Base-by-base conservation (phyloP, 148 eudicot species). In the Rhododendron kiyosumense region DNA sequence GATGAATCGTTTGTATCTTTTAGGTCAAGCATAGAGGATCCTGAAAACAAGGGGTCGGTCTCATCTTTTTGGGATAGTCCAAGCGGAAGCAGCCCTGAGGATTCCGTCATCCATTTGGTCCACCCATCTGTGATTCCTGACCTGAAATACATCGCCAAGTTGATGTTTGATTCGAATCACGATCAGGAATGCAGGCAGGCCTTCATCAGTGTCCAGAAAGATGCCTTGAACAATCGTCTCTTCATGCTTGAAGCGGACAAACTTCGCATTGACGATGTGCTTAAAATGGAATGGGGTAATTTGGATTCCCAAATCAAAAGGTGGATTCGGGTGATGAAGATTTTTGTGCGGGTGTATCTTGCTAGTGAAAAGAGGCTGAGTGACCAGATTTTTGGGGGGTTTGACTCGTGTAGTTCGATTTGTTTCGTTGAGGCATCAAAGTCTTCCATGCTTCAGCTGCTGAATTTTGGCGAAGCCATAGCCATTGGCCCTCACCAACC, bases 401-500 rank as follows among this genome's bases (percentile, higher is more conserved):
- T 90, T 36, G 93, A 91, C 30, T 87, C 94, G 0, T 83, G 88
- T 75, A 87, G 92, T 82, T 89, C 94, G 0, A 54, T 85, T 7
- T 95, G 94, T 83, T 96, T 96, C 87, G 87, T 87, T 6, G 95
- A 94, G 82, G 91, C 94, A 15, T 94, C 99, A n/a, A 94, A 90
- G 69, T 84, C 91, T 61, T 85, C 96, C 3, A 88, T 94, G 82
- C 79, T 91, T 89, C 94, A 88, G 86, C 91, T 96, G 63, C 86
- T 96, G 82, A 93, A 91, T 85, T 93, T 96, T 71, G 94, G 91
- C 8, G 96, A 94, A 85, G 99, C 98, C 59, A 91, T 96, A 59
- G 93, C 98, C 78, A 89, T 96, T 79, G 92, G 97, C 6, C 94
- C 97, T 48, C 95, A 90, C 86, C 90, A 88, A 41, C 98, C 98